Evolutionary conservation across 257 asterid species (phyloP).

Genomic region (Capsicum chinense): DNA sequence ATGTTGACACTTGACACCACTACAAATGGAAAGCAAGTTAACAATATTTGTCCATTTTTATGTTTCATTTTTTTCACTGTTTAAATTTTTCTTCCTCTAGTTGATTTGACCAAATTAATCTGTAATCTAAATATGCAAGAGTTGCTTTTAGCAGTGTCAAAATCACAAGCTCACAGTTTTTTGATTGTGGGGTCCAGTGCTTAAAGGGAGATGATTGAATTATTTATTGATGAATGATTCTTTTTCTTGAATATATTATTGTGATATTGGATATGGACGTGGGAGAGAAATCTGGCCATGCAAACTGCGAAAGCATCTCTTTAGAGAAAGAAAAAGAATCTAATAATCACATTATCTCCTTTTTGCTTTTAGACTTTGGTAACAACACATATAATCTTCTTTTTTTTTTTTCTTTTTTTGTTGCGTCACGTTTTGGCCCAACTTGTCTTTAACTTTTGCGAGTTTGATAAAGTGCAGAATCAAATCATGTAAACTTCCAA

Average conservation of each 20-base stretch:
- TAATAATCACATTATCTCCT: conserved; percentile 22
- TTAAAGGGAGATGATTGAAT: not conserved
- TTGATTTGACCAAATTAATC: not conserved
- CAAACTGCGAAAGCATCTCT: conserved; percentile 61
- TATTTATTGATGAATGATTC: conserved; percentile 28
- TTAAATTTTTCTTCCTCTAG: not conserved
- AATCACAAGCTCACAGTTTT: not conserved
- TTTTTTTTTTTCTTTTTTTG: not conserved
- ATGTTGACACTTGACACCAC: conserved; percentile 38
- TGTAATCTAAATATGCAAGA: not conserved
- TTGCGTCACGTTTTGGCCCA: conserved; percentile 49
- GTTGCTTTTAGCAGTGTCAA: not conserved
- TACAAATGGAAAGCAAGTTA: conserved; percentile 50
- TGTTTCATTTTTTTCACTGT: not conserved
- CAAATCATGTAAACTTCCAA: not conserved
- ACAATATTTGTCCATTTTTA: conserved; percentile 33
- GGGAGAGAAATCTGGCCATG: conserved; percentile 41
- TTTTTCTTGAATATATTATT: conserved; percentile 25
- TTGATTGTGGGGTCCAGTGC: not conserved
- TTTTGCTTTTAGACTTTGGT: conserved; percentile 47
- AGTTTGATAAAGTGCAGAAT: conserved; percentile 43
- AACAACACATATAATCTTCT: conserved; percentile 44
- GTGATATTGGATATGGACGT: conserved; percentile 28
- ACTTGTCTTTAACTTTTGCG: conserved; percentile 52
- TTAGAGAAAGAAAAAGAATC: conserved; percentile 19